A percentile compares a stretch with the other conserved stretches of the same genome.
Conservation (phyloP, 306 rosid genomes). For the Heteromeles arbutifolia region DNA sequence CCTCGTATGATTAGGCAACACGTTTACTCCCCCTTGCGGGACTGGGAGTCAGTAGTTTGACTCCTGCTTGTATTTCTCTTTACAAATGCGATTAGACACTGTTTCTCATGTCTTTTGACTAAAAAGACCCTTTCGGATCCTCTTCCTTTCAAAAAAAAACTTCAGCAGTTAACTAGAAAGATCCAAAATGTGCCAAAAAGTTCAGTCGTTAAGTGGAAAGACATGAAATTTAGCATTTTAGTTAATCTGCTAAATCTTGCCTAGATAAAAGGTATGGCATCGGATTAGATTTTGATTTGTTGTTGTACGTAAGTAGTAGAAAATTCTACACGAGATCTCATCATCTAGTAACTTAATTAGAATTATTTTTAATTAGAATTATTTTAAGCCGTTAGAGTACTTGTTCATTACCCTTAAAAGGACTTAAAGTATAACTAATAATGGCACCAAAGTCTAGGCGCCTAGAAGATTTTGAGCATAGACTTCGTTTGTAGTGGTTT, state of each 20-base stretch:
- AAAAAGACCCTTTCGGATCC: no score
- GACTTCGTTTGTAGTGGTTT: background rate
- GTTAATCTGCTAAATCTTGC: background rate
- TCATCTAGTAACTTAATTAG: background rate
- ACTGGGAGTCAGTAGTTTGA: no score
- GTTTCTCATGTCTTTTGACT: no score
- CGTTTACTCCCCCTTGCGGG: no score
- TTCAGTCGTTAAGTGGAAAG: background rate
- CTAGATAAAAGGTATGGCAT: no score
- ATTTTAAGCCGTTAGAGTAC: no score
- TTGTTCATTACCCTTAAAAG: background rate
- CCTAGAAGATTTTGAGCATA: background rate
- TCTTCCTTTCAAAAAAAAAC: background rate
- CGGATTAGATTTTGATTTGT: background rate
- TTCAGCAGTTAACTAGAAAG: no score
- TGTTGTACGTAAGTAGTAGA: background rate
- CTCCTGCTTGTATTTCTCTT: no score
- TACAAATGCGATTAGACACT: no score
- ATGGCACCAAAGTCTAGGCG: background rate
- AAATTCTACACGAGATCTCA: background rate
- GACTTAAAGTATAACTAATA: background rate
- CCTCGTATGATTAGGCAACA: no score
- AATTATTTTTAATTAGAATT: no score
- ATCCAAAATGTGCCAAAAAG: background rate
- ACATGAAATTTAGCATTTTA: background rate